Percentiles rank a stretch among this genome's conserved stretches.
phyloP scores from a whole-genome alignment of 2,329 filamentous ascomycete genomes.

The Monosporascus sp. region DNA sequence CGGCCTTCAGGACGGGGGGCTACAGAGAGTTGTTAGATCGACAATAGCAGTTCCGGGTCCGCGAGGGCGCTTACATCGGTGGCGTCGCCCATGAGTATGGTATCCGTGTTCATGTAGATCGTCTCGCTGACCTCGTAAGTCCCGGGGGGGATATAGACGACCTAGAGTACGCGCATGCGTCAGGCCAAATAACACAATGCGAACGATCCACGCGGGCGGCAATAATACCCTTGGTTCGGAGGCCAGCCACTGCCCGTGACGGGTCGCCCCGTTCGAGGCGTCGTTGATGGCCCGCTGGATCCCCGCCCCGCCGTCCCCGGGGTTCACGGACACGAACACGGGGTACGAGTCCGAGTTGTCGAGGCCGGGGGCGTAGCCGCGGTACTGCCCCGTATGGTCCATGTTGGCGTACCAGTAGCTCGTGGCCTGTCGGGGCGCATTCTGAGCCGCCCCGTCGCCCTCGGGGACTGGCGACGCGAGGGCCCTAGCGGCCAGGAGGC shows the following conservation, averaged over 20 bases:
- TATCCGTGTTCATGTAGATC: slow-evolving; percentile 37
- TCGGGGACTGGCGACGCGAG: not conserved
- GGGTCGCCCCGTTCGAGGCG: slow-evolving; percentile 25
- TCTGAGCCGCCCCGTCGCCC: not conserved
- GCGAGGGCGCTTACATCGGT: slow-evolving; percentile 26
- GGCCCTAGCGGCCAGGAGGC: not conserved
- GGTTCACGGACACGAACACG: slow-evolving; percentile 31
- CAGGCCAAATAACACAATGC: not conserved
- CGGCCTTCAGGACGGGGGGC: slow-evolving; percentile 37
- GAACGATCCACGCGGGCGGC: not conserved
- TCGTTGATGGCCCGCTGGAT: slow-evolving; percentile 35
- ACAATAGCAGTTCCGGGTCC: not conserved
- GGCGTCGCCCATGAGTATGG: slow-evolving; percentile 40
- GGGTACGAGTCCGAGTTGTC: slow-evolving; percentile 31
- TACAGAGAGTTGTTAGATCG: slow-evolving; percentile 6
- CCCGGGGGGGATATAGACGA: slow-evolving; percentile 38
- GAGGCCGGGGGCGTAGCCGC: slow-evolving; percentile 36
- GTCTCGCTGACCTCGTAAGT: slow-evolving; percentile 34
- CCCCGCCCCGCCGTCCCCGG: slow-evolving; percentile 29
- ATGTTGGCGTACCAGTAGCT: slow-evolving; percentile 38
- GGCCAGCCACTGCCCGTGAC: slow-evolving; percentile 34
- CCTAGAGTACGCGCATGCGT: slow-evolving; percentile 17
- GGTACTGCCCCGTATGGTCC: slow-evolving; percentile 30
- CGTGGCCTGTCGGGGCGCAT: not conserved
- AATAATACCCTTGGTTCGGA: slow-evolving; percentile 32